phyloP scores from a whole-genome alignment of 2,329 filamentous ascomycete species.

The Gaeumannomyces tritici region DNA sequence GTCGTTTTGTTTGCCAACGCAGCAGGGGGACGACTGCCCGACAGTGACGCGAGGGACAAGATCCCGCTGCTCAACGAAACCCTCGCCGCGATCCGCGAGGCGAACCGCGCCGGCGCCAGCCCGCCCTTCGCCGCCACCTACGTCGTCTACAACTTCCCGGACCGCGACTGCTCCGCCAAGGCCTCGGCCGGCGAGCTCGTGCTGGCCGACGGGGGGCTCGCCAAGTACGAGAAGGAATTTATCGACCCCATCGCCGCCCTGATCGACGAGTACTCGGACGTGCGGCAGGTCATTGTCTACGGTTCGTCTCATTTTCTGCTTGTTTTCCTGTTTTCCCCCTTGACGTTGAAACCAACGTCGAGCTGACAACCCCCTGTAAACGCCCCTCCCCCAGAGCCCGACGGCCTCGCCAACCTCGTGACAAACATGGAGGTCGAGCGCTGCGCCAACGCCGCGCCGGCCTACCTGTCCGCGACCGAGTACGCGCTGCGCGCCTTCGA shows the following conservation, averaged over 20 bases:
- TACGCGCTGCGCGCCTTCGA: not conserved
- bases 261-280: not conserved
- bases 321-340: no score
- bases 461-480: not conserved
- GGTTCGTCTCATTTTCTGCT: no score
- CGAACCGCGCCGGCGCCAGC: constrained; percentile 16
- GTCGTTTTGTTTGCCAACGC: no score
- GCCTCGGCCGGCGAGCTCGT: not conserved
- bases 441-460: not conserved
- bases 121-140: constrained; percentile 13
- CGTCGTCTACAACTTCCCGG: not conserved
- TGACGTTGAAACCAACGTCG: no score
- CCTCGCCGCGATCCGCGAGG: constrained; percentile 16
- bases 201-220: not conserved
- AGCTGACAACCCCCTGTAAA: not conserved
- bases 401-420: not conserved
- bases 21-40: no score
- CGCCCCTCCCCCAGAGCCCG: no score
- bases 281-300: not conserved
- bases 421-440: constrained; percentile 5
- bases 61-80: not conserved
- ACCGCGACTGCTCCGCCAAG: not conserved
- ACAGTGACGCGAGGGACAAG: constrained; percentile 9
- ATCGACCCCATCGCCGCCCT: not conserved
- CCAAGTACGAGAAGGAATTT: not conserved